Base-by-base conservation (phyloP, 1,284 basidiomycete species). In the Tilletia horrida region DNA sequence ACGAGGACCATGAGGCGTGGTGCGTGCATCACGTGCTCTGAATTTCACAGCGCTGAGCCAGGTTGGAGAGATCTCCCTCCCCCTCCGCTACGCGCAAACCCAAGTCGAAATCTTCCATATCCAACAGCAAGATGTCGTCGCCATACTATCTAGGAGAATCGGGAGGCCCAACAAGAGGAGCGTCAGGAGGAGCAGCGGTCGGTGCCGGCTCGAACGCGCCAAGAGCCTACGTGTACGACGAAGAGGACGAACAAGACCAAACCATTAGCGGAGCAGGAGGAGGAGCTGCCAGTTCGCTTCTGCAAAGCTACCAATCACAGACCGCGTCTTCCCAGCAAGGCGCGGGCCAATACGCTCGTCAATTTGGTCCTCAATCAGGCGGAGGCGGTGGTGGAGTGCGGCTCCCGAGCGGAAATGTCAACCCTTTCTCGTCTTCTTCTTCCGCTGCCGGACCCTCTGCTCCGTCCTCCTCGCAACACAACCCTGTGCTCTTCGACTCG, bases 91-190 rank as follows among this genome's bases (percentile, higher is more conserved):
- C 6, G 6, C 35, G 35, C 35, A 40, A 40, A 4, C 4, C 6
- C 35, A 40, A 11, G 35, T n/a, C n/a, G n/a, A n/a, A n/a, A 40
- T 40, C 35, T 40, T 11, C 35, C 35, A 40, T 40, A n/a, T 40
- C 6, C 35, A 40, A 21, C 50, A 55, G 25, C n/a, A 23, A 31
- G 27, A 59, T 59, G 55, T 25, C 55, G 27, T 59, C 55, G 9
- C 55, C 55, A 35, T 59, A 59, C 55, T 59, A 59, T 27, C 55
- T 59, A 16, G 55, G 55, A 25, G 55, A 59, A 16, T 31, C 55
- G 14, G 16, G 55, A 18, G 16, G 6, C 45, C 18, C 18, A 18
- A 16, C 45, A 4, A n/a, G n/a, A n/a, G 45, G 45, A 4, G 21
- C 18, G 3, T 4, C 45, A 48, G 45, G 25, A 31, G 55, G 27